Evolutionary conservation across 1,284 basidiomycete species (phyloP), one percentile per base, ranked within the genome.

Genomic region (Puccinia triticina): DNA sequence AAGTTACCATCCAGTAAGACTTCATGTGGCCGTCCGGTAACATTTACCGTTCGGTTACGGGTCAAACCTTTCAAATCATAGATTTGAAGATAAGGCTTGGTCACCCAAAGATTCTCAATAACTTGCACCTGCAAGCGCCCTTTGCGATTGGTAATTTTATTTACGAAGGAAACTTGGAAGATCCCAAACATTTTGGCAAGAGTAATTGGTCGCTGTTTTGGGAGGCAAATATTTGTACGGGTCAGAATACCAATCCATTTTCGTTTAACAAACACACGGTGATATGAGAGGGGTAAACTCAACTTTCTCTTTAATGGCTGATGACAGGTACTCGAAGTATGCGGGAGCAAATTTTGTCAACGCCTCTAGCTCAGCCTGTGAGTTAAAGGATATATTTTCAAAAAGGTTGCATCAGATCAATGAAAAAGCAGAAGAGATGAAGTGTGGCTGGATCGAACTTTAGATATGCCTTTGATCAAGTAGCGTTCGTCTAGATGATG

Each of bases 101-200:
- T 64, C 26, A 61, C 73, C 81, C 81, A 82, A 18, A 99, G 89
- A 85, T 99, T 99, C 88, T 99, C 88, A 94, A 98, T 98, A 79
- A 99, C 94, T 64, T 98, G 89, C 37, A 98, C 89, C 86, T 98
- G 98, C 92, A 98, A 95, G 86, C 95, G 92, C 32, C 93, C 93
- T 11, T 92, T 90, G 86, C 94, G 94, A 2, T 92, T 90, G 0
- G 89, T 92, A 64, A 90, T 92, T 0, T 91, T 91, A 87, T 96
- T 96, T 85, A 91, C 91, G 88, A 95, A 96, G 0, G 94, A 95
- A 84, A 99, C 91, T 85, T 98, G 96, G 88, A 94, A 99, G 86
- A 96, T 96, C 0, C 97, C 97, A 84, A 98, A 98, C 82, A 98
- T 93, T 89, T 99, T 99, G 53, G 96, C 96, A 29, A 99, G 89